Evolutionary conservation across 257 asterid species (phyloP).

Genomic region (Lithospermum erythrorhizon): DNA sequence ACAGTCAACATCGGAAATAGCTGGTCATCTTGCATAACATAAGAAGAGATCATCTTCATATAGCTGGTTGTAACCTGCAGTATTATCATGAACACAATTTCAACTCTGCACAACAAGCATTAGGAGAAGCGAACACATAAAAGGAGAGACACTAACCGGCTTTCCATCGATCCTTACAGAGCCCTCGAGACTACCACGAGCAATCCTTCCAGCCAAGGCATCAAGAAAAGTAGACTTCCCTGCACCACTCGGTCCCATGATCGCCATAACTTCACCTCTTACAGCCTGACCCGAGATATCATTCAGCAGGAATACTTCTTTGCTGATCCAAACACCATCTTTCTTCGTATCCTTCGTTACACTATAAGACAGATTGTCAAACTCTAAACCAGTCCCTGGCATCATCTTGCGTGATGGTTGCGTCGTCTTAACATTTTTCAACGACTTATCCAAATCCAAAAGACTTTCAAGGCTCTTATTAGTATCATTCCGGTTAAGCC

Average conservation of each 20-base stretch:
- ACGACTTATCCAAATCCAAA: constrained; percentile 44
- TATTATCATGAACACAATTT: constrained; percentile 2
- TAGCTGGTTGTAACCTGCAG: constrained; percentile 80
- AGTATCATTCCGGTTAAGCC: constrained; percentile 18
- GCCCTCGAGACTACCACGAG: constrained; percentile 84
- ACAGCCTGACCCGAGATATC: constrained; percentile 77
- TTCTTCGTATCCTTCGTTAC: constrained; percentile 56
- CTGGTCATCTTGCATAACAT: constrained; percentile 92
- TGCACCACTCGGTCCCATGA: constrained; percentile 90
- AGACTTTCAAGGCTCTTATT: constrained; percentile 48
- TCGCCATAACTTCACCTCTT: constrained; percentile 74
- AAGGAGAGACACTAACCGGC: constrained; percentile 28
- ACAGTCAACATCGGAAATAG: constrained; percentile 84
- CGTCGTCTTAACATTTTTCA: constrained; percentile 19
- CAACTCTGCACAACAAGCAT: background rate
- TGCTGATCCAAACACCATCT: constrained; percentile 61
- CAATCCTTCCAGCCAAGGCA: constrained; percentile 80
- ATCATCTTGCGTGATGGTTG: constrained; percentile 35
- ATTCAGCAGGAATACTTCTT: constrained; percentile 63
- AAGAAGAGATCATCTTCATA: constrained; percentile 85
- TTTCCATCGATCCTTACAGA: constrained; percentile 76
- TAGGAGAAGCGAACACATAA: background rate
- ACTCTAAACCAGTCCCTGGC: constrained; percentile 82
- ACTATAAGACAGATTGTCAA: constrained; percentile 55
- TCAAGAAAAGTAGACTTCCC: constrained; percentile 85